Evolutionary conservation across 352 stramenopile species (phyloP).

Genomic region (Globisporangium parvum): DNA sequence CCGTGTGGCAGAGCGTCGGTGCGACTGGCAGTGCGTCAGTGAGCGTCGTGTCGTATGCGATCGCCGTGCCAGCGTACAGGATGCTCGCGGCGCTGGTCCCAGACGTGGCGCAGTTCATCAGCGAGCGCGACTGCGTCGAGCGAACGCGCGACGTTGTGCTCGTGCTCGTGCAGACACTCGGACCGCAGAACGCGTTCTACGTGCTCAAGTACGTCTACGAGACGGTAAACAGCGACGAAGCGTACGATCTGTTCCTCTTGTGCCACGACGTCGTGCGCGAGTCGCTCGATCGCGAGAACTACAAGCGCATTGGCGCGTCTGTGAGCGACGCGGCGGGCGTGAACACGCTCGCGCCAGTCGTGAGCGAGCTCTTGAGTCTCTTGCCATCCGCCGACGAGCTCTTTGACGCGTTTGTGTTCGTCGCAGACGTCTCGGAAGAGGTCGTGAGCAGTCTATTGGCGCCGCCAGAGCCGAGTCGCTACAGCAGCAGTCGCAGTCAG

Average conservation of each 20-base stretch:
- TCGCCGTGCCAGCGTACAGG: slow-evolving; percentile 61
- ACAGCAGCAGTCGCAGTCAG: neutral
- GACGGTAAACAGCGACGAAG: slow-evolving; percentile 68
- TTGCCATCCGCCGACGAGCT: slow-evolving; percentile 65
- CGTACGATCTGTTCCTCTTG: slow-evolving; percentile 56
- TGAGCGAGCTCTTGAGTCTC: slow-evolving; percentile 44
- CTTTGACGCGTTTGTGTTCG: slow-evolving; percentile 39
- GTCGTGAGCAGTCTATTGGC: slow-evolving; percentile 26
- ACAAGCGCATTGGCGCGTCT: slow-evolving; percentile 35
- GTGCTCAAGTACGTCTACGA: slow-evolving; percentile 68
- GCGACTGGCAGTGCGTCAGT: slow-evolving; percentile 53
- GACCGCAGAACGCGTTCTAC: slow-evolving; percentile 71
- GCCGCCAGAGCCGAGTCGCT: neutral
- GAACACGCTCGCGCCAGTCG: slow-evolving; percentile 32
- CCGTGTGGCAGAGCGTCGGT: slow-evolving; percentile 55
- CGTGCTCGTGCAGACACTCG: slow-evolving; percentile 47
- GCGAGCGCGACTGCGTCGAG: slow-evolving; percentile 49
- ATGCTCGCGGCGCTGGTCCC: slow-evolving; percentile 50
- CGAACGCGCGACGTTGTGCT: slow-evolving; percentile 41
- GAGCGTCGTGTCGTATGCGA: slow-evolving; percentile 53
- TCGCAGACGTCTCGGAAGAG: slow-evolving; percentile 61
- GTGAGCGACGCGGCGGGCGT: slow-evolving; percentile 36
- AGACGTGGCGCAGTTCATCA: slow-evolving; percentile 31
- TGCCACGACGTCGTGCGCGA: slow-evolving; percentile 60
- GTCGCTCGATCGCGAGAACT: slow-evolving; percentile 58